These are phyloP conservation scores for Priceomyces castillae DNA, from an alignment of 805 yeast species.

Conservation along the genomic window DNA sequence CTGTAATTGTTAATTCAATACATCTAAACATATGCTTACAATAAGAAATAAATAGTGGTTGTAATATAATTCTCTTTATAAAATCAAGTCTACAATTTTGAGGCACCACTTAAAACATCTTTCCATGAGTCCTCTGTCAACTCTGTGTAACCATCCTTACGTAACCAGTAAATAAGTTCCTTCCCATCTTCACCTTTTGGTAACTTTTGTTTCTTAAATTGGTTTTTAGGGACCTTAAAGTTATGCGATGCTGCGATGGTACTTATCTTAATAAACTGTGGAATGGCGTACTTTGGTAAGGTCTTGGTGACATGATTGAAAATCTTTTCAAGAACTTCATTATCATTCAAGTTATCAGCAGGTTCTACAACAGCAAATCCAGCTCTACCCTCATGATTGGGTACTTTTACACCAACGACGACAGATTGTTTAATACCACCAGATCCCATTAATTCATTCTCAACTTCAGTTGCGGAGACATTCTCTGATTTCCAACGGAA, in stretches of 20 bases:
- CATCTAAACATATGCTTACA: neutral
- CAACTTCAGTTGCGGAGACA: conserved; percentile 91
- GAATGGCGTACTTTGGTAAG: conserved; percentile 83
- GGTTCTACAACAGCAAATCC: conserved; percentile 81
- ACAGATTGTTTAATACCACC: conserved; percentile 59
- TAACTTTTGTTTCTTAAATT: conserved; percentile 61
- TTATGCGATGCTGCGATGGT: conserved; percentile 69
- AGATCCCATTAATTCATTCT: conserved; percentile 60
- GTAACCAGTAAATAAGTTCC: conserved; percentile 72
- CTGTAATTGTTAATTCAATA: no score
- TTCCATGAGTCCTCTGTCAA: conserved; percentile 60
- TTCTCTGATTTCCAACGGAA: conserved; percentile 97
- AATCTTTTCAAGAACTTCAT: conserved; percentile 27
- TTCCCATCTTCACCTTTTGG: conserved; percentile 63
- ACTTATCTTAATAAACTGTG: conserved; percentile 74
- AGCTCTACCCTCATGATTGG: conserved; percentile 90
- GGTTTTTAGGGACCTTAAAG: conserved; percentile 74
- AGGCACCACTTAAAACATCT: conserved; percentile 32
- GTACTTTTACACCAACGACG: conserved; percentile 84
- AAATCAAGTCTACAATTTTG: conserved; percentile 29
- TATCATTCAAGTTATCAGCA: conserved; percentile 27
- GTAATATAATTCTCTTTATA: neutral
- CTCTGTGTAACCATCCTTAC: conserved; percentile 51
- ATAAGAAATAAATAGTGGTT: neutral
- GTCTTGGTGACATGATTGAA: conserved; percentile 30